Evolutionary conservation across 441 rosid genomes (phyloP), one percentile per base, ranked within the genome.

Genomic region (Arabidopsis lyrata): DNA sequence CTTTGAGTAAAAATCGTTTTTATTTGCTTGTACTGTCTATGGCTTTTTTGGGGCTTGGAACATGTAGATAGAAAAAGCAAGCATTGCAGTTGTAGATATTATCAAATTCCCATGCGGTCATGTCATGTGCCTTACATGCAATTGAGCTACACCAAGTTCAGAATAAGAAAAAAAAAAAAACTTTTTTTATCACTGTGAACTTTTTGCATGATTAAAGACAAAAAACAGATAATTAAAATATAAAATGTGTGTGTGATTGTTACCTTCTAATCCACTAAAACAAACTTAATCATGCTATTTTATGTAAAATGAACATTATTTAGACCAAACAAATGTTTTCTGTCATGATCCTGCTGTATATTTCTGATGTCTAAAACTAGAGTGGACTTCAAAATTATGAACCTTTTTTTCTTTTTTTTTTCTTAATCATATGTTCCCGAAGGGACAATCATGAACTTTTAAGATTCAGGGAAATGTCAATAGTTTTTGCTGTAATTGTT

Each of bases 81-180:
- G 20, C 35, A n/a, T 64, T 44, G 55, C 31, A 47, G 38, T 63
- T 56, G 70, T 57, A 70, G 10, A 36, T 59, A 64, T 54, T 38
- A 72, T 55, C 77, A 77, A 77, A 72, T 77, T 52, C 81, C 61
- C 69, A 77, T 66, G 72, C 50, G 53, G 39, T 49, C 35, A 54
- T 66, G 77, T 77, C 74, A 77, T 72, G 39, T 77, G 81, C 66
- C 81, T 54, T 67, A 0, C 81, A 66, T 77, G 81, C 77, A 77
- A 50, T 41, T 76, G 63, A 24, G 63, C 68, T 59, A 32, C 44
- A 64, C 68, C 58, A 70, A 70, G 61, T 55, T 53, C 64, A 75
- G 38, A 49, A 31, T 13, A 27, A 48, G n/a, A 24, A 49, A 20
- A 49, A 41, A 18, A 0, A 8, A 47, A 7, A 3, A 49, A 9